Base-by-base conservation (phyloP, 2,329 filamentous ascomycete genomes). In the Pseudophaeomoniella oleicola region DNA sequence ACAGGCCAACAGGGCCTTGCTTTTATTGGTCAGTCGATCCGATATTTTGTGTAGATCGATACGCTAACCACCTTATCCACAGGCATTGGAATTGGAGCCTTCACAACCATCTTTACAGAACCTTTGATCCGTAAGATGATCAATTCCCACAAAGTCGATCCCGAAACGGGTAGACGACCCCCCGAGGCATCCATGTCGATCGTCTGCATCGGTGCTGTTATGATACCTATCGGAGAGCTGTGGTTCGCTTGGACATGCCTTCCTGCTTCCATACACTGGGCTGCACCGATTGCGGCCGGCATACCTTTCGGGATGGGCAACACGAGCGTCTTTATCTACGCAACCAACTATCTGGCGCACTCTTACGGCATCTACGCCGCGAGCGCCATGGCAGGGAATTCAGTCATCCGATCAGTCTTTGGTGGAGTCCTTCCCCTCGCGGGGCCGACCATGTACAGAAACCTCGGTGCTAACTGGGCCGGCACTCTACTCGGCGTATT, bases 241-340 rank as follows among this genome's bases (percentile, higher is more conserved):
- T 80, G 78, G 55, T 94, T 94, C 51, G 75, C 82, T 0, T 94
- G 85, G 85, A 93, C 86, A 0, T 86, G 78, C 42, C 72, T 85
- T 0, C 86, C 86, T 0, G 61, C 59, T 0, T 71, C 72, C 3
- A 83, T 92, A 19, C 86, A 84, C 53, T 92, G 82, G 79, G 75
- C 85, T n/a, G 66, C 75, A 14, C 80, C 83, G 1, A 78, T 92
- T 34, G 62, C 82, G 0, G 83, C 83, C 1, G 83, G 84, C 1
- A 70, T 92, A 4, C 80, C 79, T 0, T 92, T 90, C 47, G 83
- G 83, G 6, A 67, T 71, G 0, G 84, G 84, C 0, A 90, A 88
- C 48, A 77, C 72, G 5, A 67, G 76, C 2, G 75, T 82, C 27
- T 92, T 92, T 60, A 87, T 92, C 50, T 90, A 92, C 50, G 73